phyloP scores from a whole-genome alignment of 495 filamentous ascomycete species.

The Trichoderma orchidacearum region DNA sequence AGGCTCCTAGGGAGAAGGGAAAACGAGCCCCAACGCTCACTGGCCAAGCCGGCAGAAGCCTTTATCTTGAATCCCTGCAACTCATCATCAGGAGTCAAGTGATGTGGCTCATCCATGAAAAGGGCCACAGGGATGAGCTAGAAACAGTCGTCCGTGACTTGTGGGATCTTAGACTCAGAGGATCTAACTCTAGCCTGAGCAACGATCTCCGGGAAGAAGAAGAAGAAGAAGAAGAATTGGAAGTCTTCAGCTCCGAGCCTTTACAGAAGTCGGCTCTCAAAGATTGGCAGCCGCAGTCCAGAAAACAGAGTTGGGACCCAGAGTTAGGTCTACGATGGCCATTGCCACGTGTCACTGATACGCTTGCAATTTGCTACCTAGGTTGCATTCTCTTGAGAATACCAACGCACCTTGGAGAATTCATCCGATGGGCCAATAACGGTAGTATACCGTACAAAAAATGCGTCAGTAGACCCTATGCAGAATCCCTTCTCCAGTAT shows the following conservation, averaged over 20 bases:
- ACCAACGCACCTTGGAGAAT: conserved; percentile 28
- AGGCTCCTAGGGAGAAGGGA: conserved; percentile 37
- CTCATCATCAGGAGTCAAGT: conserved; percentile 43
- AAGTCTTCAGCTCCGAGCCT: conserved; percentile 25
- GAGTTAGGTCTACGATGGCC: conserved; percentile 14
- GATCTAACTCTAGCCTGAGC: conserved; percentile 16
- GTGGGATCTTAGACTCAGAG: conserved; percentile 32
- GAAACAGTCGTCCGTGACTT: conserved; percentile 36
- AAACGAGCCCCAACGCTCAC: conserved; percentile 44
- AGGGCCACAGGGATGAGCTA: conserved; percentile 28
- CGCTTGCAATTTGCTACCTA: conserved; percentile 30
- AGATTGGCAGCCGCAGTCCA: not conserved
- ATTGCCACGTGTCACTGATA: conserved; percentile 24
- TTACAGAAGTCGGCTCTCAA: conserved; percentile 4
- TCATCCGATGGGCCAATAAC: conserved; percentile 27
- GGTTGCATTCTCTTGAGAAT: conserved; percentile 27
- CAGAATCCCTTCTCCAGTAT: conserved; percentile 1
- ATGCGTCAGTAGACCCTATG: conserved; percentile 17
- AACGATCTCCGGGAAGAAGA: not conserved
- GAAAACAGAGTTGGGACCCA: conserved; percentile 6
- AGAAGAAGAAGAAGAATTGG: conserved; percentile 7
- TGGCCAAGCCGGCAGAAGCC: conserved; percentile 51
- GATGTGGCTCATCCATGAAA: conserved; percentile 24
- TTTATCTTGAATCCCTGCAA: conserved; percentile 78
- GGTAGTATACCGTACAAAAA: conserved; percentile 24